These are phyloP conservation scores for Aegle marmelos DNA, from an alignment of 345 rosid genomes.

Conservation along the genomic window DNA sequence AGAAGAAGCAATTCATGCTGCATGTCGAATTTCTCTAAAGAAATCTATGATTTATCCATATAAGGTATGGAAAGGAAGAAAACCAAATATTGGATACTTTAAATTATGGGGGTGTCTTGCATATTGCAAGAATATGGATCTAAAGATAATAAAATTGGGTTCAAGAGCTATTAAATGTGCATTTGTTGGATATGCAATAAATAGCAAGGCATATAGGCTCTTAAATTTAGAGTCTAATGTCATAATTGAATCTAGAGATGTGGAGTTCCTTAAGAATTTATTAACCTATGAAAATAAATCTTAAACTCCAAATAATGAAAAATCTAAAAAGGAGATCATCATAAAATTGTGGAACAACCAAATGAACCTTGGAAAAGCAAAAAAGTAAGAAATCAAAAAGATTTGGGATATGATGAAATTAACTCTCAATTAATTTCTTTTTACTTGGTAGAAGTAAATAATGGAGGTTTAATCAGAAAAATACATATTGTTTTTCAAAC, in stretches of 20 bases:
- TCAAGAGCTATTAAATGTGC: not conserved
- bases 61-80: not conserved
- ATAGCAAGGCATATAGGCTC: not conserved
- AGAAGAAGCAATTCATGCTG: not conserved
- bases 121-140: not conserved
- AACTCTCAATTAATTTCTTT: not conserved
- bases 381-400: not conserved
- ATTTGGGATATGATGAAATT: not conserved
- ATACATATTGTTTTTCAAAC: not conserved
- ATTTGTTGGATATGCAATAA: not conserved
- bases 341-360: not conserved
- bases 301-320: not conserved
- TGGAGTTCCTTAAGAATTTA: conserved; percentile 7
- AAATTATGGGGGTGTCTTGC: not conserved
- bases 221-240: conserved; percentile 4
- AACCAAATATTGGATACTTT: not conserved
- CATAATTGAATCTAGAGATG: conserved; percentile 5
- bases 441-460: not conserved
- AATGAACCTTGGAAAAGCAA: not conserved
- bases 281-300: not conserved
- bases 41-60: not conserved
- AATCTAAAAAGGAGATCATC: not conserved
- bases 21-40: not conserved
- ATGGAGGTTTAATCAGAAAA: not conserved
- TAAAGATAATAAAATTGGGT: not conserved